These are phyloP conservation scores for Leptographium radiaticola DNA, from an alignment of 2,329 filamentous ascomycete species.

Conservation along the genomic window DNA sequence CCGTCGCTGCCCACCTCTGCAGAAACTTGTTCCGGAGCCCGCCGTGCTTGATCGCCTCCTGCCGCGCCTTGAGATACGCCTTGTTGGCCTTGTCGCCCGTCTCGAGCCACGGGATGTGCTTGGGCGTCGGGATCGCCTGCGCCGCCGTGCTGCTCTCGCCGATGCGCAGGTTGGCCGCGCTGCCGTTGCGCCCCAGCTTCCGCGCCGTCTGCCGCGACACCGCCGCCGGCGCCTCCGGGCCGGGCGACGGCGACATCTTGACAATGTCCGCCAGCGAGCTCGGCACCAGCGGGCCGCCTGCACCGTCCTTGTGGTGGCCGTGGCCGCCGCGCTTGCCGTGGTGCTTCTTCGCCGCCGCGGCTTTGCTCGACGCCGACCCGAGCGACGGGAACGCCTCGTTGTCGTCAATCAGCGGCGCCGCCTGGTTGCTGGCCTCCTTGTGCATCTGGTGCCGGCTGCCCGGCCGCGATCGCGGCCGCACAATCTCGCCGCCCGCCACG, in stretches of 20 bases:
- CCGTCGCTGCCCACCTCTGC: conserved; percentile 52
- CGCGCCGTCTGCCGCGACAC: conserved; percentile 46
- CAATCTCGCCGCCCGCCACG: conserved; percentile 36
- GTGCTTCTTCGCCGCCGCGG: conserved; percentile 69
- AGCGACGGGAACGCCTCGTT: conserved; percentile 90
- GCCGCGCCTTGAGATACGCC: conserved; percentile 85
- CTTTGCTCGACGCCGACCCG: conserved; percentile 59
- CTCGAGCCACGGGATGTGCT: conserved; percentile 92
- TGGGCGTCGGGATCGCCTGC: conserved; percentile 72
- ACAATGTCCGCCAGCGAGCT: conserved; percentile 87
- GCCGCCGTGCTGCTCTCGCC: conserved; percentile 71
- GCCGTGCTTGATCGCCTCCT: conserved; percentile 94
- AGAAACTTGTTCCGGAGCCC: conserved; percentile 94
- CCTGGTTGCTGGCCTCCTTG: conserved; percentile 32
- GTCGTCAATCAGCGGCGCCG: conserved; percentile 74
- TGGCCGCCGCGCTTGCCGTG: conserved; percentile 84
- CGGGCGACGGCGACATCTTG: conserved; percentile 85
- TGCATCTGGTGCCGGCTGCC: conserved; percentile 63
- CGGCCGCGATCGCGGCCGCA: conserved; percentile 67
- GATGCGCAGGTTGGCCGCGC: conserved; percentile 47
- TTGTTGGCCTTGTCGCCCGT: conserved; percentile 86
- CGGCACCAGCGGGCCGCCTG: conserved; percentile 30
- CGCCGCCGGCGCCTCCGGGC: conserved; percentile 26
- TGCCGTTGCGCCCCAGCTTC: conserved; percentile 50
- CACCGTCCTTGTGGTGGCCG: conserved; percentile 52